Evolutionary conservation across 257 asterid species (phyloP).

Genomic region (Nicotiana undulata): DNA sequence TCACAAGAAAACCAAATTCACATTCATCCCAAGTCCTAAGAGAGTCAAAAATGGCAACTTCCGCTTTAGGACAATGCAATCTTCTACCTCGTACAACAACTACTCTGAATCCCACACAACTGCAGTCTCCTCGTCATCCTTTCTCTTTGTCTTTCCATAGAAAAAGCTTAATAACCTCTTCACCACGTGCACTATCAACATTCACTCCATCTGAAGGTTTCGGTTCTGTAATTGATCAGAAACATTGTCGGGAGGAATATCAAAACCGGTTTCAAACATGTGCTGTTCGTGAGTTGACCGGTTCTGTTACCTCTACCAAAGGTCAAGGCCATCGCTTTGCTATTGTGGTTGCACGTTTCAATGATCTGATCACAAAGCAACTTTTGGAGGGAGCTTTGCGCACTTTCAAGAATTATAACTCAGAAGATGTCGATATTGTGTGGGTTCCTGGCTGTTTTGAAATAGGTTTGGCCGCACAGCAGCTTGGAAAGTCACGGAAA

Average conservation of each 20-base stretch:
- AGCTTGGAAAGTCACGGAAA: constrained; percentile 71
- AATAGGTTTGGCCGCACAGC: constrained; percentile 72
- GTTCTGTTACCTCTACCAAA: constrained; percentile 53
- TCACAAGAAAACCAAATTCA: background rate
- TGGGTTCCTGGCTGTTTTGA: constrained; percentile 99
- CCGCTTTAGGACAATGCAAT: constrained; percentile 6
- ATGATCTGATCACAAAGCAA: constrained; percentile 74
- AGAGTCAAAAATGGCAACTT: constrained; percentile 9
- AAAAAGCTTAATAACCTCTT: background rate
- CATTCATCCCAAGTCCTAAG: background rate
- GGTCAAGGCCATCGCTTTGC: constrained; percentile 76
- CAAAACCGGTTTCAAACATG: constrained; percentile 19
- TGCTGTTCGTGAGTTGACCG: constrained; percentile 61
- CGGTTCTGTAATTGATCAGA: constrained; percentile 21
- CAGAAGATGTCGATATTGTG: constrained; percentile 84
- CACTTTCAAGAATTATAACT: constrained; percentile 60
- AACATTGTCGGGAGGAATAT: constrained; percentile 5
- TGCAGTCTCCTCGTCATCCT: background rate
- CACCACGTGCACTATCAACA: background rate
- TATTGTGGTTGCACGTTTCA: constrained; percentile 92
- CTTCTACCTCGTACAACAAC: constrained; percentile 1
- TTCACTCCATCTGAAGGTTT: constrained; percentile 13
- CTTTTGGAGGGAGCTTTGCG: constrained; percentile 91
- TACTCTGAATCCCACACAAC: background rate
- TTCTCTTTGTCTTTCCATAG: background rate